Conservation (phyloP, 805 yeast species). For the Saccharomycopsis synnaedendra region DNA sequence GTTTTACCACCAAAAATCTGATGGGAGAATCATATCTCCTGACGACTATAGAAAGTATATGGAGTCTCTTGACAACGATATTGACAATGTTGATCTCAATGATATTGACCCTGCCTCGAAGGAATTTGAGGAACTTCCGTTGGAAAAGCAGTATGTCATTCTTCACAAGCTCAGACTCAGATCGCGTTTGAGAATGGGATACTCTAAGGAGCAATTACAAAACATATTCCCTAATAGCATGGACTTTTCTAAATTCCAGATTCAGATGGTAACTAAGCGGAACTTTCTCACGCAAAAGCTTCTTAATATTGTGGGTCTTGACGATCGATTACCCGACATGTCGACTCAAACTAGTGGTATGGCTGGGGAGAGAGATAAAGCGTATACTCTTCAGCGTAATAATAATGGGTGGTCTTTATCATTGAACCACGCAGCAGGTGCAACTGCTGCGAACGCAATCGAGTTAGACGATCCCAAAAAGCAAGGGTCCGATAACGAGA, state of each 20-base stretch:
- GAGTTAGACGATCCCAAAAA: constrained; percentile 26
- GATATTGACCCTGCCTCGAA: constrained; percentile 74
- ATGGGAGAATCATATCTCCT: constrained; percentile 63
- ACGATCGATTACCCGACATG: constrained; percentile 30
- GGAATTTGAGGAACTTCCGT: constrained; percentile 68
- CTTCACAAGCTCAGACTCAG: constrained; percentile 71
- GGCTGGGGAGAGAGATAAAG: constrained; percentile 72
- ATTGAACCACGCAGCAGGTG: constrained; percentile 33
- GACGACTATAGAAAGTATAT: constrained; percentile 58
- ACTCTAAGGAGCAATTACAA: constrained; percentile 78
- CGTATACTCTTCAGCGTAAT: constrained; percentile 63
- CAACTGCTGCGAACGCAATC: constrained; percentile 35
- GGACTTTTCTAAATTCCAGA: constrained; percentile 90
- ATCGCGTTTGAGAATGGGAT: constrained; percentile 92
- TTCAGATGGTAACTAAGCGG: constrained; percentile 83
- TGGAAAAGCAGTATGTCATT: constrained; percentile 79
- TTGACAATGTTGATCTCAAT: constrained; percentile 61
- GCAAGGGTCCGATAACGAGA: constrained; percentile 27
- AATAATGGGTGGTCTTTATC: constrained; percentile 81
- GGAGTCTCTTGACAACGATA: constrained; percentile 34
- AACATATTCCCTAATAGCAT: constrained; percentile 70
- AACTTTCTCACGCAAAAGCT: constrained; percentile 82
- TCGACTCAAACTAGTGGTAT: constrained; percentile 41
- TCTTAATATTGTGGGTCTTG: constrained; percentile 77
- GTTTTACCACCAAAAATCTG: constrained; percentile 41